Evolutionary conservation across 129 eudicot species (phyloP), one percentile per base, ranked within the genome.

Genomic region (Gnaphalium uliginosum): DNA sequence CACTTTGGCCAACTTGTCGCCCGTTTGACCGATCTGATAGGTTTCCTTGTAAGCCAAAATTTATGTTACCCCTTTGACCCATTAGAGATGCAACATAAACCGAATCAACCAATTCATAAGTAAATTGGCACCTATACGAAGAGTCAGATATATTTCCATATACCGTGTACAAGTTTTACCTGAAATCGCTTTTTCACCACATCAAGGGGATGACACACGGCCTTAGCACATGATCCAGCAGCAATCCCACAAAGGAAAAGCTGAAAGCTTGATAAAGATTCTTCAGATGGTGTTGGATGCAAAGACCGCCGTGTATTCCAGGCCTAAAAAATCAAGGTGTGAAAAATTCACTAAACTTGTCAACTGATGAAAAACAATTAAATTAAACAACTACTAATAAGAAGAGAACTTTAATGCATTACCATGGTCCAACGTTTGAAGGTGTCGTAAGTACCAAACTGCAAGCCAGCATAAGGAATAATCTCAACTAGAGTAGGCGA

Each of bases 101-200:
- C 8, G 22, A 51, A 51, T 2, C 14, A 26, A 32, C 32, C 43
- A 22, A 57, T 21, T 70, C 26, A 54, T 11, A 8, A 27, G 3
- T 30, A 37, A 24, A 19, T 25, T 24, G 53, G 26, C 46, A 51
- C 14, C n/a, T 37, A 33, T 18, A 27, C 22, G 27, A 62, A 10
- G 46, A 8, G 46, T 39, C 46, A 39, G 10, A 39, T 22, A 64
- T 63, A 25, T 66, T 14, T 19, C 18, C 50, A 66, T 22, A 58
- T 59, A 35, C 13, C 18, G 27, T 1, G 68, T 66, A 19, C 41
- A n/a, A 37, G 4, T 60, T 19, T 5, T 82, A 94, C 98, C 97
- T 94, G 98, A 69, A 90, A 94, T 74, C 98, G 88, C 90, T 94
- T 94, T 86, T 94, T 94, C 22, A 94, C 89, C 14, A 94, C 98